Evolutionary conservation across 306 rosid species (phyloP).

Genomic region (Citrullus amarus): DNA sequence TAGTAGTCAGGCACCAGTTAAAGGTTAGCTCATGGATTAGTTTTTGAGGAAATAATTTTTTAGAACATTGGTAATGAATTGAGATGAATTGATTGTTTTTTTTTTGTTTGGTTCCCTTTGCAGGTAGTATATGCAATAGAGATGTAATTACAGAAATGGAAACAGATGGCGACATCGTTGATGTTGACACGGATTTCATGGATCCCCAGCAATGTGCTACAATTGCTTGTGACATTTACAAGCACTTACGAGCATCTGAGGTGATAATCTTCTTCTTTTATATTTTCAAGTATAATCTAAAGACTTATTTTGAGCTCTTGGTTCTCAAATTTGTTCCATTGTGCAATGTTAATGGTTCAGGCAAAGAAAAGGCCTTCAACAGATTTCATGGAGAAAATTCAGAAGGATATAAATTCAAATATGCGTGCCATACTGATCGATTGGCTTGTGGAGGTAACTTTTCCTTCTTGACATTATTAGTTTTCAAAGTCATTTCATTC

Average conservation of each 20-base stretch:
- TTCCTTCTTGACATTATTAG: not conserved
- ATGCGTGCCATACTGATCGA: conserved; percentile 86
- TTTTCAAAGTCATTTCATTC: not conserved
- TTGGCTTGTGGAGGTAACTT: conserved; percentile 96
- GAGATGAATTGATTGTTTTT: not conserved
- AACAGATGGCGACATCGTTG: conserved; percentile 34
- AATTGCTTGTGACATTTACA: conserved; percentile 90
- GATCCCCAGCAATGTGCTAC: conserved; percentile 90
- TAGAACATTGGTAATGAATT: not conserved
- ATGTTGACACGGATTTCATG: conserved; percentile 47
- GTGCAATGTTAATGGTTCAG: conserved; percentile 16
- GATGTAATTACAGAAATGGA: conserved; percentile 52
- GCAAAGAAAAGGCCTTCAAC: conserved; percentile 80
- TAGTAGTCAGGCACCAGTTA: conserved; percentile 19
- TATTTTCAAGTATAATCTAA: not conserved
- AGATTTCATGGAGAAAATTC: conserved; percentile 76
- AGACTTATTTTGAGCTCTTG: not conserved
- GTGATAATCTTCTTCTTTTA: conserved; percentile 15
- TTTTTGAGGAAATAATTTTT: not conserved
- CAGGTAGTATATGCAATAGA: conserved; percentile 56
- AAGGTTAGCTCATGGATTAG: conserved; percentile 27
- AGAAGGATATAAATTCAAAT: conserved; percentile 71
- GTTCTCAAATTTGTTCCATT: not conserved
- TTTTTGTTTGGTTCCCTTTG: conserved; percentile 12
- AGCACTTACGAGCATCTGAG: conserved; percentile 87